Base-by-base conservation (phyloP, 805 yeast species). In the Barnettozyma californica region DNA sequence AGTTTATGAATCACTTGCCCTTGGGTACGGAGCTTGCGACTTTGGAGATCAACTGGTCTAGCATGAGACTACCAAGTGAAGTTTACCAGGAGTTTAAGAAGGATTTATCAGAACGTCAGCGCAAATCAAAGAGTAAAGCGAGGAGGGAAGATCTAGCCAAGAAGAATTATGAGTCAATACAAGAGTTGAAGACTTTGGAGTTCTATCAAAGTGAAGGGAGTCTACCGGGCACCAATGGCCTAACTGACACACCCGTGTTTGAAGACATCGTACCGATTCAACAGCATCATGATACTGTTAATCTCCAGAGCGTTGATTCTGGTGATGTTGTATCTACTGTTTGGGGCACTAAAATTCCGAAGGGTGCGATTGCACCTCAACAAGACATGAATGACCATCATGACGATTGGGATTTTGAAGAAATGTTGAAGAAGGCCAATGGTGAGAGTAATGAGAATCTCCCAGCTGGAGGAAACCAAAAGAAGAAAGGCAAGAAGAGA, bases 31-130 rank as follows among this genome's bases (percentile, higher is more conserved):
- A 84, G 45, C 65, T 92, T 39, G 95, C 90, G 10, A 81, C 87
- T 53, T 62, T 94, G 47, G 98, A 94, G 58, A 77, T 96, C 45
- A 84, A 88, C 61, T 92, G 98, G 98, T 46, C 72, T 68, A 73
- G 58, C 21, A 46, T 61, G 31, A 58, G 77, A 8, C 75, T 78
- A 3, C 64, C 67, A 9, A 33, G n/a, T 26, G 77, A 76, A 27
- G 67, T 76, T 1, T 69, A 67, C 49, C 66, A 68, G 2, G 59
- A 63, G 25, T 85, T 81, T 62, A 71, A 75, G 43, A 71, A 69
- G 29, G 89, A 83, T 51, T 65, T 88, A 29, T 65, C 64, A 20
- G 81, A 77, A 36, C 69, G 96, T 52, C 71, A 83, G 14, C 74
- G 77, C 52, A 66, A 67, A 33, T 69, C 79, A 0, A 67, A 68